Conservation (phyloP, 352 stramenopile genomes). For the Pythium phragmiticola region DNA sequence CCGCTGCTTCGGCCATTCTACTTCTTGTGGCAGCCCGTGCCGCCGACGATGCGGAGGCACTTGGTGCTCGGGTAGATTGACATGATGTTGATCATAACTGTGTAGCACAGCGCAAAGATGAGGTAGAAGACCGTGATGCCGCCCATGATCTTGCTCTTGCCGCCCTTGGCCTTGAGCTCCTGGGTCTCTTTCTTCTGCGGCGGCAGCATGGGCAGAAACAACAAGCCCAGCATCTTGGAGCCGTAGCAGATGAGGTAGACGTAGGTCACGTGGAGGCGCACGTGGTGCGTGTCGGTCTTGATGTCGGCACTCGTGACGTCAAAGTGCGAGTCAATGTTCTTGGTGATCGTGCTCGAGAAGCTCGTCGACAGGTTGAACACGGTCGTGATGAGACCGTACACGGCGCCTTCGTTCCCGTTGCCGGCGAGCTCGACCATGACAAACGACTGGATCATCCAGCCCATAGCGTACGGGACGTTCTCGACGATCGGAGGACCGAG, state of each 20-base stretch:
- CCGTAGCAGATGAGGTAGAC: constrained; percentile 23
- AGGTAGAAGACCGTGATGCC: constrained; percentile 27
- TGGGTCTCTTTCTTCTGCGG: constrained; percentile 26
- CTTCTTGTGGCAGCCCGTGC: constrained; percentile 25
- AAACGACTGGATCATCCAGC: constrained; percentile 20
- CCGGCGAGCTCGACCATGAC: constrained; percentile 30
- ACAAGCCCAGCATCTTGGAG: constrained; percentile 23
- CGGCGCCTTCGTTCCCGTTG: constrained; percentile 28
- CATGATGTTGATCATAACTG: constrained; percentile 31
- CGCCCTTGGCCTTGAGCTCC: constrained; percentile 23
- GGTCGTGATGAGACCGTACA: constrained; percentile 23
- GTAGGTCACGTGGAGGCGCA: constrained; percentile 25
- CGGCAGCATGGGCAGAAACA: constrained; percentile 26
- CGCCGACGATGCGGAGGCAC: constrained; percentile 28
- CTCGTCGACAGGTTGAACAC: constrained; percentile 21
- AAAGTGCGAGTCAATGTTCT: constrained; percentile 27
- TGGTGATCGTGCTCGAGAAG: constrained; percentile 25
- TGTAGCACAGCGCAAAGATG: constrained; percentile 21
- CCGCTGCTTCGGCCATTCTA: constrained; percentile 1
- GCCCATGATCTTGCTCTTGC: constrained; percentile 24
- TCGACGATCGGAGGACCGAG: constrained; percentile 20
- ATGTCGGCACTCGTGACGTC: constrained; percentile 24
- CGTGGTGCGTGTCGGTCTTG: constrained; percentile 23
- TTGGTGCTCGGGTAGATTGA: constrained; percentile 30
- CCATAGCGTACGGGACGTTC: constrained; percentile 16